Percentiles rank a stretch among this genome's conserved stretches.
These are phyloP conservation scores for Leucoagaricus sp. DNA, from an alignment of 1,284 basidiomycete genomes.

Conservation along the genomic window DNA sequence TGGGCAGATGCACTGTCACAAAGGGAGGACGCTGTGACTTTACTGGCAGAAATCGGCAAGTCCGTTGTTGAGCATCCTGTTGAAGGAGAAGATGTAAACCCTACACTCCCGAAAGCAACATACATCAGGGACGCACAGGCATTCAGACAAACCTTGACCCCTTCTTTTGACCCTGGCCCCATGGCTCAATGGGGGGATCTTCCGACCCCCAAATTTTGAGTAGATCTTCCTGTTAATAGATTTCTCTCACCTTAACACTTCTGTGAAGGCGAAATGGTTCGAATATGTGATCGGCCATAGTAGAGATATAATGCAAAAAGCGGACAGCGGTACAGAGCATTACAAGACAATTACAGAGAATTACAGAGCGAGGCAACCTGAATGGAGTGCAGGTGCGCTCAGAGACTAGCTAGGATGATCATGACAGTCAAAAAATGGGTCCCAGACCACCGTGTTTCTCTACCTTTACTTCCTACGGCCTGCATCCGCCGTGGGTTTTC, in stretches of 20 bases:
- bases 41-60: conserved; percentile 54
- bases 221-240: neutral
- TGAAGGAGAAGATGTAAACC: conserved; percentile 50
- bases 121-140: conserved; percentile 68
- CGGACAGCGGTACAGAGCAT: conserved; percentile 6
- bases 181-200: conserved; percentile 72
- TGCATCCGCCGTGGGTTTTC: conserved; percentile 25
- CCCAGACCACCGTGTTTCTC: neutral
- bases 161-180: conserved; percentile 56
- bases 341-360: conserved; percentile 11
- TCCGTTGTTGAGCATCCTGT: conserved; percentile 56
- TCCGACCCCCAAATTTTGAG: conserved; percentile 45
- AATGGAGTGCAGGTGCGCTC: conserved; percentile 1
- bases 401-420: neutral
- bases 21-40: conserved; percentile 32
- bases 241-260: neutral
- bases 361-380: neutral
- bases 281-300: neutral
- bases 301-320: neutral
- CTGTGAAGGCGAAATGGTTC: neutral
- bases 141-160: conserved; percentile 68
- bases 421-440: neutral
- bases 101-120: conserved; percentile 51
- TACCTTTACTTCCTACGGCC: conserved; percentile 9
- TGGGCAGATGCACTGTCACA: conserved; percentile 39